A percentile compares a stretch with the other conserved stretches of the same genome.
Evolutionary conservation across 169 alveolate species (phyloP).

Genomic region (Amoebophrya sp.): DNA sequence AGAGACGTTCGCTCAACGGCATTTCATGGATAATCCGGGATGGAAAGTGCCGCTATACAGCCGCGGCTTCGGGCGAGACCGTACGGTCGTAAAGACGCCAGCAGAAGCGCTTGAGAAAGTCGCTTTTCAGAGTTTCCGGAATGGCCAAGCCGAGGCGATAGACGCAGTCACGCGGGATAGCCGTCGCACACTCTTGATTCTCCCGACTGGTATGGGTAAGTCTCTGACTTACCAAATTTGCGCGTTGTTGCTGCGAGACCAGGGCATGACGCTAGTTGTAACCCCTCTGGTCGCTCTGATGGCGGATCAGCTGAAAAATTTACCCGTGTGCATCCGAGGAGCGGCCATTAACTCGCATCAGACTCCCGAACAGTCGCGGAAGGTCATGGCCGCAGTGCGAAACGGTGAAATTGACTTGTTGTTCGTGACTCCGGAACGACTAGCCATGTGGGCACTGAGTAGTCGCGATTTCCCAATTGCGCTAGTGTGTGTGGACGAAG

Average conservation of each 20-base stretch:
- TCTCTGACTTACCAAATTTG: slow-evolving; percentile 57
- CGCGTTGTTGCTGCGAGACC: slow-evolving; percentile 53
- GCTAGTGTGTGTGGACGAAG: slow-evolving; percentile 77
- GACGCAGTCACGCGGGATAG: background rate
- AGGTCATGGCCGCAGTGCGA: slow-evolving; percentile 53
- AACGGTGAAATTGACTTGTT: slow-evolving; percentile 64
- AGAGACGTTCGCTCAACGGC: background rate
- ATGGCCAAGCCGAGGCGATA: slow-evolving; percentile 33
- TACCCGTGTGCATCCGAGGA: slow-evolving; percentile 69
- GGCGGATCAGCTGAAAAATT: slow-evolving; percentile 68
- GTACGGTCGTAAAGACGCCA: background rate
- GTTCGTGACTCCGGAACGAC: slow-evolving; percentile 57
- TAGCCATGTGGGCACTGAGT: slow-evolving; percentile 33
- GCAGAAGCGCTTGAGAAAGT: background rate
- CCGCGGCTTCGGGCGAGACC: background rate
- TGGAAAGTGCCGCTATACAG: background rate
- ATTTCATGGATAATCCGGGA: background rate
- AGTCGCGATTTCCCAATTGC: slow-evolving; percentile 32
- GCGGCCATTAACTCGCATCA: slow-evolving; percentile 66
- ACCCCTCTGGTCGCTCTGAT: slow-evolving; percentile 77
- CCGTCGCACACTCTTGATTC: slow-evolving; percentile 27
- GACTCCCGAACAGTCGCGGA: slow-evolving; percentile 43
- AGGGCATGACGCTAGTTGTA: slow-evolving; percentile 61
- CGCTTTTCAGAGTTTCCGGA: background rate
- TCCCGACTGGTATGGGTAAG: slow-evolving; percentile 62